These are phyloP conservation scores for Pinus albicaulis DNA, from an alignment of 75 land plant species.

Conservation along the genomic window DNA sequence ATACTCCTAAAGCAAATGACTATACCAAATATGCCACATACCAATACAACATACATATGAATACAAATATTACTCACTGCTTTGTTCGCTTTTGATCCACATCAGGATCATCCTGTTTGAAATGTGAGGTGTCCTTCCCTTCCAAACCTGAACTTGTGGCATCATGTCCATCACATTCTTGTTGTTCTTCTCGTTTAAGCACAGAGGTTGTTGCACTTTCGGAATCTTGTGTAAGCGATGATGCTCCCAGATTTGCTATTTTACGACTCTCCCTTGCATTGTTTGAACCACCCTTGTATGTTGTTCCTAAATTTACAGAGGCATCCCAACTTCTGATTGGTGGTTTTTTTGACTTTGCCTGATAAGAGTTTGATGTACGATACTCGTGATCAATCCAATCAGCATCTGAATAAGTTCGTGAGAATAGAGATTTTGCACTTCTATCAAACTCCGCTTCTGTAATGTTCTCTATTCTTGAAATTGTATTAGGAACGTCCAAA, in stretches of 20 bases:
- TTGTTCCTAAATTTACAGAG: constrained; percentile 11
- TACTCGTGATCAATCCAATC: constrained; percentile 43
- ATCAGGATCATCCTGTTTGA: constrained; percentile 30
- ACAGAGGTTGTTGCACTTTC: constrained; percentile 17
- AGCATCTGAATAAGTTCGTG: constrained; percentile 28
- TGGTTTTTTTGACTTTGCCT: constrained; percentile 17
- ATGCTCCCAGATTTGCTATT: constrained; percentile 9
- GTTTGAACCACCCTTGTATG: constrained; percentile 8
- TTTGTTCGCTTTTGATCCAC: constrained; percentile 55
- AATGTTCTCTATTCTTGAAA: constrained; percentile 35
- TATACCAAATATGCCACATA: neutral
- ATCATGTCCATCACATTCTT: constrained; percentile 20
- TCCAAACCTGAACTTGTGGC: constrained; percentile 16
- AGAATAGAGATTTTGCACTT: constrained; percentile 18
- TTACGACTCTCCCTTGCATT: constrained; percentile 12
- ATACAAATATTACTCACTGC: constrained; percentile 31
- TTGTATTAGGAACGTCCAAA: constrained; percentile 34
- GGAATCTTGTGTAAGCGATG: constrained; percentile 12
- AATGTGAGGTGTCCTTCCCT: constrained; percentile 15
- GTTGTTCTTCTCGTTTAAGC: constrained; percentile 24
- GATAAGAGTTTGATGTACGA: constrained; percentile 15
- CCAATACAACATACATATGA: neutral
- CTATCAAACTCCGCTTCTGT: constrained; percentile 36
- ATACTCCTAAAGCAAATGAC: constrained; percentile 1
- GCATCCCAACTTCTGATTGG: constrained; percentile 32